These are phyloP conservation scores for Camelina laxa DNA, from an alignment of 345 rosid genomes.

Conservation along the genomic window DNA sequence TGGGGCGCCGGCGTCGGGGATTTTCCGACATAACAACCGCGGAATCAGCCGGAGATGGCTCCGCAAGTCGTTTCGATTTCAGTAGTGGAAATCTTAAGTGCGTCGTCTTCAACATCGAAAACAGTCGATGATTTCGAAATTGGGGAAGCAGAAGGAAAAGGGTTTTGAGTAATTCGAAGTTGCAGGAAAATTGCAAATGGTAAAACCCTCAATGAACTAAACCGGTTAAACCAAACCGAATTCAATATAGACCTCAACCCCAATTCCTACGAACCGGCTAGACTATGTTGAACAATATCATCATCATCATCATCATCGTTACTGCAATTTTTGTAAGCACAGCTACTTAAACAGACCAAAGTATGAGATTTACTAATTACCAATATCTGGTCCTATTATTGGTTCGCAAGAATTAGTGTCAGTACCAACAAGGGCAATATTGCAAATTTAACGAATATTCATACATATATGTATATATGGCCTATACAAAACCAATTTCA, in stretches of 20 bases:
- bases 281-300: neutral
- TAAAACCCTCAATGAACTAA: neutral
- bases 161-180: neutral
- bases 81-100: neutral
- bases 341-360: neutral
- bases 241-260: neutral
- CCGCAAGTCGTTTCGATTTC: neutral
- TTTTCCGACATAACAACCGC: neutral
- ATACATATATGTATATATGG: slow-evolving; percentile 36
- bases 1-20: neutral
- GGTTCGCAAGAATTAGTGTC: slow-evolving; percentile 23
- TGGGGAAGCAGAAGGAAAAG: neutral
- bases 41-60: neutral
- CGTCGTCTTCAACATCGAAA: neutral
- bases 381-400: neutral
- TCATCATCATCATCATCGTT: neutral
- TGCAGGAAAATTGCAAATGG: neutral
- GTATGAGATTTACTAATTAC: neutral
- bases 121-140: neutral
- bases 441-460: slow-evolving; percentile 25
- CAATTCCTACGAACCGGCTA: neutral
- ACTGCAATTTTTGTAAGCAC: neutral
- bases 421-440: slow-evolving; percentile 17
- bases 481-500: slow-evolving; percentile 43
- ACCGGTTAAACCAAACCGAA: neutral